A percentile compares a stretch with the other conserved stretches of the same genome.
phyloP scores from a whole-genome alignment of 345 rosid genomes.

The Salix brachista region DNA sequence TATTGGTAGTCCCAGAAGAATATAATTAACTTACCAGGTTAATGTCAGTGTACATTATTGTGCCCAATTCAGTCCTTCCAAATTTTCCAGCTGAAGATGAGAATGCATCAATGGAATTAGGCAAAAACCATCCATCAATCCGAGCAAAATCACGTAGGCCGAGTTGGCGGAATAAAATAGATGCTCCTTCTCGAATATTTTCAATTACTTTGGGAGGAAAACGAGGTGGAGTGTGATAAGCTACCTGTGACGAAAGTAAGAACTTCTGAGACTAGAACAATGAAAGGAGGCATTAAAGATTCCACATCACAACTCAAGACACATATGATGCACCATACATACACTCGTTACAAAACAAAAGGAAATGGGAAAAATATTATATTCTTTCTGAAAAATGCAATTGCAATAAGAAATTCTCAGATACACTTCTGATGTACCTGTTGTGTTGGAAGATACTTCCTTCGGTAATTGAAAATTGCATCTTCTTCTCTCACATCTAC shows the following conservation, averaged over 20 bases:
- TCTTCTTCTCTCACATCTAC: conserved; percentile 59
- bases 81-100: conserved; percentile 40
- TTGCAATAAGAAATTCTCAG: conserved; percentile 14
- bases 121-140: conserved; percentile 94
- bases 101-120: conserved; percentile 38
- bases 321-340: not conserved
- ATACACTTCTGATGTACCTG: conserved; percentile 49
- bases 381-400: not conserved
- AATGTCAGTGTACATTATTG: conserved; percentile 71
- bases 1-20: not conserved
- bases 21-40: conserved; percentile 59
- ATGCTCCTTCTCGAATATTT: conserved; percentile 76
- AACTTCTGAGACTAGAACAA: conserved; percentile 15
- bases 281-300: conserved; percentile 2
- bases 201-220: conserved; percentile 68
- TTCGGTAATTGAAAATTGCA: conserved; percentile 80
- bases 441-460: conserved; percentile 93
- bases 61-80: conserved; percentile 45
- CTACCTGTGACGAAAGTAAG: conserved; percentile 52
- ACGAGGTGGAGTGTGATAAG: conserved; percentile 94
- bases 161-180: conserved; percentile 64
- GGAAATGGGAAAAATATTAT: not conserved
- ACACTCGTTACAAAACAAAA: not conserved
- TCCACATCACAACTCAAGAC: not conserved
- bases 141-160: conserved; percentile 88